phyloP scores from a whole-genome alignment of 2,329 filamentous ascomycete genomes.

The Colletotrichum sp. region DNA sequence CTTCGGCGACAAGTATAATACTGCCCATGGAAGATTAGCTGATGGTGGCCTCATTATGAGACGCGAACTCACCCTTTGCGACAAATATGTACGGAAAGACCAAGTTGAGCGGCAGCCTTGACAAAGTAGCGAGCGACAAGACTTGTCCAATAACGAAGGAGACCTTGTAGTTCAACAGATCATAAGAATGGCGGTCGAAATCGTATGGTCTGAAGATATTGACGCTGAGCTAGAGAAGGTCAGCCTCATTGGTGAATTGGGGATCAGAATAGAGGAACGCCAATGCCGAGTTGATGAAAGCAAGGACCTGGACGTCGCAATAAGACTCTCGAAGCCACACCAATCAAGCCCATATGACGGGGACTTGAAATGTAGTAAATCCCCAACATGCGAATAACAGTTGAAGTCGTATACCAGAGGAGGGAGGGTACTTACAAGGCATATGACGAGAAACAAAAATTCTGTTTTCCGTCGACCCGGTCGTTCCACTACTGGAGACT shows the following conservation, averaged over 20 bases:
- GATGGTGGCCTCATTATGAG: not conserved
- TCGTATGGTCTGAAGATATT: not conserved
- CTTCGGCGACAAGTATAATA: not conserved
- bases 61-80: not conserved
- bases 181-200: not conserved
- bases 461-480: not conserved
- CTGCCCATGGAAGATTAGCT: not conserved
- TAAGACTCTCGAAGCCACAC: too few relatives aligned
- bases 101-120: not conserved
- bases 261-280: too few relatives aligned
- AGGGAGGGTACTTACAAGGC: not conserved
- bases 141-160: not conserved
- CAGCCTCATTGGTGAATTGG: not conserved
- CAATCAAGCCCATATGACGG: not conserved
- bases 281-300: too few relatives aligned
- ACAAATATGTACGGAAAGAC: not conserved
- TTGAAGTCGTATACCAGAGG: not conserved
- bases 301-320: too few relatives aligned
- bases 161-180: not conserved
- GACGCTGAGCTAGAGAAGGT: not conserved
- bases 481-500: not conserved
- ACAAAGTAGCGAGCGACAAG: not conserved
- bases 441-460: not conserved
- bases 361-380: not conserved
- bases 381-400: not conserved